Percentiles rank a stretch among this genome's conserved stretches.
phyloP scores from a whole-genome alignment of 2,329 filamentous ascomycete genomes.

The Aspergillus transmontanensis region DNA sequence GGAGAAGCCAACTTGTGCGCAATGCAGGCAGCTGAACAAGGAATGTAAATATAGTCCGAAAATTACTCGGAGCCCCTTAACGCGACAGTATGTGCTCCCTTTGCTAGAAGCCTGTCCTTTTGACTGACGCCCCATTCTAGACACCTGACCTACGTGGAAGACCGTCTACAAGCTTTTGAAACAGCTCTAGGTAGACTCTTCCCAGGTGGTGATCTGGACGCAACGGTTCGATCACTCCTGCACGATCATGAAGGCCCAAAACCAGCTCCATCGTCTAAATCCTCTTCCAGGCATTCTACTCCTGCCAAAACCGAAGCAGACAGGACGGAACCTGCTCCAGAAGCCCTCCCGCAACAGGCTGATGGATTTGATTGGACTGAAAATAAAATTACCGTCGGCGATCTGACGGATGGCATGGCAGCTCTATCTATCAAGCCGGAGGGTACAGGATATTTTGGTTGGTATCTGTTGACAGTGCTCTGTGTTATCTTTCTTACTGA shows the following conservation, averaged over 20 bases:
- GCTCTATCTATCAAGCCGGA: conserved; percentile 43
- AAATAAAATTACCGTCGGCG: conserved; percentile 41
- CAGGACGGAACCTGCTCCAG: conserved; percentile 39
- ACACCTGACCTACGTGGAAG: conserved; percentile 44
- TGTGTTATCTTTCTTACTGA: conserved; percentile 6
- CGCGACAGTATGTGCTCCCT: conserved; percentile 38
- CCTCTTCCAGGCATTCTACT: conserved; percentile 43
- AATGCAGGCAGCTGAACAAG: conserved; percentile 44
- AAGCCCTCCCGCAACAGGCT: conserved; percentile 48
- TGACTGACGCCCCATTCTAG: conserved; percentile 20
- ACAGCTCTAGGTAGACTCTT: conserved; percentile 41
- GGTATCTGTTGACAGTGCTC: conserved; percentile 3
- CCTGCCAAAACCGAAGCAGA: conserved; percentile 38
- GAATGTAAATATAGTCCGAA: conserved; percentile 48
- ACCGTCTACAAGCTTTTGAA: conserved; percentile 42
- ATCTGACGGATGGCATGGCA: conserved; percentile 45
- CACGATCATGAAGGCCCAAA: conserved; percentile 39
- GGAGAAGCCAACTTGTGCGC: conserved; percentile 41
- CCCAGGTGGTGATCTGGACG: conserved; percentile 43
- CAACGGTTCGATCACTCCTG: conserved; percentile 40
- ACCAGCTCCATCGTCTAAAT: conserved; percentile 35
- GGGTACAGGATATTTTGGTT: conserved; percentile 44
- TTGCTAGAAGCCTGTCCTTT: neutral
- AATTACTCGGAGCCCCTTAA: conserved; percentile 44
- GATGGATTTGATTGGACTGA: conserved; percentile 44